phyloP scores from a whole-genome alignment of 176 grass and related monocot species.

The Musa acuminata region DNA sequence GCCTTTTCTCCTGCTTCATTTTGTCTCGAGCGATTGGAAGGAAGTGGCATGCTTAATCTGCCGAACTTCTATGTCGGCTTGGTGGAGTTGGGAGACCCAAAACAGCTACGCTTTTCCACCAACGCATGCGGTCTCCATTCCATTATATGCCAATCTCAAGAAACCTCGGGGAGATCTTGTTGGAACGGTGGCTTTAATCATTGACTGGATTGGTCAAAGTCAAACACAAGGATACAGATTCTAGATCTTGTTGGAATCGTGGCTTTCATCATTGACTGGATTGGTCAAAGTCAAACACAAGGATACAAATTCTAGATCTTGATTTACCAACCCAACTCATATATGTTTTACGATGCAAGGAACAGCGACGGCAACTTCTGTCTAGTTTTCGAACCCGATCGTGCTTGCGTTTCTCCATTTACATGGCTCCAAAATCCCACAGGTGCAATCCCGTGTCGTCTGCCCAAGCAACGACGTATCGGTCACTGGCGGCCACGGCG shows the following conservation, averaged over 20 bases:
- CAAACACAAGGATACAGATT: too few species aligned
- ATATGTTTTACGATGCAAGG: too few species aligned
- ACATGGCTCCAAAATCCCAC: slow-evolving; percentile 31
- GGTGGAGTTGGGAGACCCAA: neutral
- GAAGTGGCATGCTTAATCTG: neutral
- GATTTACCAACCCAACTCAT: too few species aligned
- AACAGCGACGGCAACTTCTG: too few species aligned
- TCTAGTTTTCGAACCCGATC: too few species aligned
- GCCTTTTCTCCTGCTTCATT: neutral
- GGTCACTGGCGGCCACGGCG: slow-evolving; percentile 12
- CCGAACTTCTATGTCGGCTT: neutral
- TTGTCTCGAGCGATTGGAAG: neutral
- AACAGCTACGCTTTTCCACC: neutral
- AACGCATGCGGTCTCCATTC: neutral
- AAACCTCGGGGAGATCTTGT: neutral
- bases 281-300: too few species aligned
- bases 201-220: too few species aligned
- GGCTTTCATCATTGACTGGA: too few species aligned
- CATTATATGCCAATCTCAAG: neutral
- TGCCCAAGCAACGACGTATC: slow-evolving; percentile 24
- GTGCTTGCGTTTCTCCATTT: neutral
- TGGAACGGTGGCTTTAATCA: too few species aligned
- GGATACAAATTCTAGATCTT: too few species aligned
- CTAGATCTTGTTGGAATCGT: too few species aligned
- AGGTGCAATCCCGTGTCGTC: slow-evolving; percentile 26